These are phyloP conservation scores for Punctularia strigosozonata DNA, from an alignment of 768 basidiomycete species.

Conservation along the genomic window DNA sequence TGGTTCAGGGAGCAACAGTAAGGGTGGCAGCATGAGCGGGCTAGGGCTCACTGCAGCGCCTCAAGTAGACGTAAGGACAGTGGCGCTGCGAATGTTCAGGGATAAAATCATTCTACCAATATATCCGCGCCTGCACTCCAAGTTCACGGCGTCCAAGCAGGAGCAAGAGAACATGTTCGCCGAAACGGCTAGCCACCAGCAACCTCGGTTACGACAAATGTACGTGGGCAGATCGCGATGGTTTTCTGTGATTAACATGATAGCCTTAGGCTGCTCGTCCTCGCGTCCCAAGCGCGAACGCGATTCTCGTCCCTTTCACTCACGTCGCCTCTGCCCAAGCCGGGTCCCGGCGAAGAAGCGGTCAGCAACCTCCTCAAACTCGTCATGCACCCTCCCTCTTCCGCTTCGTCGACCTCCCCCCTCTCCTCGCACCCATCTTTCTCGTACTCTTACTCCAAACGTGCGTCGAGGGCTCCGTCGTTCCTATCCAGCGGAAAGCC, in stretches of 20 bases:
- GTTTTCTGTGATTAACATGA: constrained; percentile 3
- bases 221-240: constrained; percentile 19
- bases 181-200: constrained; percentile 43
- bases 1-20: constrained; percentile 42
- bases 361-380: constrained; percentile 54
- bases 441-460: constrained; percentile 13
- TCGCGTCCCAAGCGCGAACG: constrained; percentile 58
- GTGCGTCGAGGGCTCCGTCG: neutral
- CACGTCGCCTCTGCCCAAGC: constrained; percentile 38
- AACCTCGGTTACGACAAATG: constrained; percentile 77
- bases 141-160: constrained; percentile 43
- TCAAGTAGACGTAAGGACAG: constrained; percentile 69
- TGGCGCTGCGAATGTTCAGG: constrained; percentile 72
- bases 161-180: constrained; percentile 30
- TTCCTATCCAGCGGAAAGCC: constrained; percentile 62
- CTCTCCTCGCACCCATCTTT: constrained; percentile 37
- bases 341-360: constrained; percentile 55
- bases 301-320: constrained; percentile 48
- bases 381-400: constrained; percentile 15
- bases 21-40: constrained; percentile 29
- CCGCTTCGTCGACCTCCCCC: constrained; percentile 8
- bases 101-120: constrained; percentile 69
- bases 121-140: constrained; percentile 38
- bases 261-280: constrained; percentile 51
- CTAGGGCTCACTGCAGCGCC: constrained; percentile 23